Evolutionary conservation across 768 basidiomycete species (phyloP).

Genomic region (Rhizopogon vesiculosus): DNA sequence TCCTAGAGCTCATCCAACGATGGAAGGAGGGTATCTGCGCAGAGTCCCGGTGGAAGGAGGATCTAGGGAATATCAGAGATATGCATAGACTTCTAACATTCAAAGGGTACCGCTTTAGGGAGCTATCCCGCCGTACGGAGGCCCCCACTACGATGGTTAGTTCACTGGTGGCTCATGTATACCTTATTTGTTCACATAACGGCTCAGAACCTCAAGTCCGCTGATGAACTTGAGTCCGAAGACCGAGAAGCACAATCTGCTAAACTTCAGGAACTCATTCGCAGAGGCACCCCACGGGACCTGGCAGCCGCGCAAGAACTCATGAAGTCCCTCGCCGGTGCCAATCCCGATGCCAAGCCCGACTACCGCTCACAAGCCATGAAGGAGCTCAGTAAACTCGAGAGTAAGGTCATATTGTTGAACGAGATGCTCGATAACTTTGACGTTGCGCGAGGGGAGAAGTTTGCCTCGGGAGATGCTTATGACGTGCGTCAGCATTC

Average conservation of each 20-base stretch:
- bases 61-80: constrained; percentile 93
- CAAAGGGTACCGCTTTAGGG: constrained; percentile 85
- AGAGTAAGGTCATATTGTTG: constrained; percentile 91
- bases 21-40: constrained; percentile 95
- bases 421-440: constrained; percentile 98
- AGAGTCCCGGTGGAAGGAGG: constrained; percentile 91
- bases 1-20: constrained; percentile 84
- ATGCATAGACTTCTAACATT: constrained; percentile 94
- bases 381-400: constrained; percentile 88
- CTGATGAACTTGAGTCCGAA: constrained; percentile 93
- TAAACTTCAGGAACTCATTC: constrained; percentile 97
- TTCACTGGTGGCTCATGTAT: neutral
- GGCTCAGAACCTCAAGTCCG: constrained; percentile 81
- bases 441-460: constrained; percentile 64
- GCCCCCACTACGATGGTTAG: constrained; percentile 20
- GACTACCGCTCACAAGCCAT: constrained; percentile 91
- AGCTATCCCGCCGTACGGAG: constrained; percentile 25
- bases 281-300: constrained; percentile 93
- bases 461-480: constrained; percentile 83
- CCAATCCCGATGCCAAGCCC: constrained; percentile 90
- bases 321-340: constrained; percentile 94
- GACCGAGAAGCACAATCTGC: constrained; percentile 94
- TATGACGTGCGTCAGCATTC: constrained; percentile 65
- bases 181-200: constrained; percentile 17
- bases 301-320: constrained; percentile 93